Evolutionary conservation across 352 stramenopile species (phyloP), one percentile per base, ranked within the genome.

Genomic region (Sclerospora graminicola): DNA sequence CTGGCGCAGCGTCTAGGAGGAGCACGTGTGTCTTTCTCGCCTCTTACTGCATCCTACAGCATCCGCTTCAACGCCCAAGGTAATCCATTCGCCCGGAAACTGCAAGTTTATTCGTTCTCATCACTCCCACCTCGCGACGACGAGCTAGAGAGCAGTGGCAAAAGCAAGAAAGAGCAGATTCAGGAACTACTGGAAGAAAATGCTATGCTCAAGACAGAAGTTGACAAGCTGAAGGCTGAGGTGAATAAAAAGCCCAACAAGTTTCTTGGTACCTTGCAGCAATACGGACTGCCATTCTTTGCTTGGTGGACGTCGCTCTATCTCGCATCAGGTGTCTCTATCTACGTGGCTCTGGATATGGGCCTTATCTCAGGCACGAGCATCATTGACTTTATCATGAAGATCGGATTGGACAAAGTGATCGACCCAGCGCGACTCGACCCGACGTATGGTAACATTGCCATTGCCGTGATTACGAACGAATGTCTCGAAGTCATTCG

Each of bases 401-500:
- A 69, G 35, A 62, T 93, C 16, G 82, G 82, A 0, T 60, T 92
- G 15, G 82, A 94, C 58, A 64, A 66, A 28, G 65, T 82, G 47
- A 74, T 94, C 34, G 80, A 92, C 57, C 60, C 81, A 5, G 53
- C 65, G 41, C 60, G 58, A 19, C 54, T 95, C 10, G 78, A 94
- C 66, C 84, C 84, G 26, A 88, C 68, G 35, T 82, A 94, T 50
- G 80, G 82, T 29, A 94, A 94, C 62, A 75, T 92, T 24, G 81
- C 81, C 46, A 69, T 94, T 36, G 79, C 84, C 23, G 62, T 90
- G 27, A 67, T 94, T 14, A 58, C 91, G 38, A 95, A 95, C 66
- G 84, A 95, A 52, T 70, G 52, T 37, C 39, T 94, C 39, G 84
- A 95, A 56, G 59, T 85, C 21, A 48, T 95, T 16, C 84, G 84